Evolutionary conservation across 164 flowering plant genomes (phyloP).

Genomic region (Tetrastigma voinierianum): DNA sequence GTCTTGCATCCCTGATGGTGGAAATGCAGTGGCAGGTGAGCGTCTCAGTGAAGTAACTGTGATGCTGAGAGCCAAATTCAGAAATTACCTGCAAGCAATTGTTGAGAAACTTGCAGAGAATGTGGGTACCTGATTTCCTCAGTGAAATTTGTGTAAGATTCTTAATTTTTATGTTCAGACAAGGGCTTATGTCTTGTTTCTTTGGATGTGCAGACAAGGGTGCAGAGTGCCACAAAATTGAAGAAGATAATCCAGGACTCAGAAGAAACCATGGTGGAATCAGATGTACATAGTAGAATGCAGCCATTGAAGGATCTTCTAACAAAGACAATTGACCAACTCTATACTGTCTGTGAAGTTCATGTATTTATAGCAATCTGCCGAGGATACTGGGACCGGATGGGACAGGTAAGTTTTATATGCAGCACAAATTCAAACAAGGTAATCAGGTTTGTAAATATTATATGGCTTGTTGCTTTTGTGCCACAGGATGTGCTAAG

Average conservation of each 20-base stretch:
- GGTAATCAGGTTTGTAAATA: neutral
- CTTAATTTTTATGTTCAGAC: no score
- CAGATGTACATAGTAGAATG: conserved; percentile 75
- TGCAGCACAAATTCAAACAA: no score
- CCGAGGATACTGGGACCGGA: conserved; percentile 87
- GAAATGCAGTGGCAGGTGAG: conserved; percentile 76
- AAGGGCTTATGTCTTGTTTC: conserved; percentile 2
- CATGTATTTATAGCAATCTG: conserved; percentile 76
- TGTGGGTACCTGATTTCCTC: conserved; percentile 41
- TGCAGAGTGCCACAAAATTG: conserved; percentile 70
- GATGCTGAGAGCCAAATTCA: conserved; percentile 87
- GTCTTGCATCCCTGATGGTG: conserved; percentile 71
- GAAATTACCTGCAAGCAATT: conserved; percentile 82
- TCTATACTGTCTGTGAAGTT: conserved; percentile 64
- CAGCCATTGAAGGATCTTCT: conserved; percentile 80
- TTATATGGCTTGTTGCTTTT: neutral
- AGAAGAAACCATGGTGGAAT: conserved; percentile 65
- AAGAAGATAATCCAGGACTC: conserved; percentile 86
- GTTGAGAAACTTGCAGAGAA: conserved; percentile 86
- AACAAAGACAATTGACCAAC: conserved; percentile 61
- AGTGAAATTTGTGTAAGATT: no score
- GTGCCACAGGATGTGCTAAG: conserved; percentile 67
- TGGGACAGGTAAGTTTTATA: conserved; percentile 64
- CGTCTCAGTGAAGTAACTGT: conserved; percentile 89
- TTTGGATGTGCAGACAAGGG: conserved; percentile 50